Evolutionary conservation across 768 basidiomycete species (phyloP).

Genomic region (Russula virescens): DNA sequence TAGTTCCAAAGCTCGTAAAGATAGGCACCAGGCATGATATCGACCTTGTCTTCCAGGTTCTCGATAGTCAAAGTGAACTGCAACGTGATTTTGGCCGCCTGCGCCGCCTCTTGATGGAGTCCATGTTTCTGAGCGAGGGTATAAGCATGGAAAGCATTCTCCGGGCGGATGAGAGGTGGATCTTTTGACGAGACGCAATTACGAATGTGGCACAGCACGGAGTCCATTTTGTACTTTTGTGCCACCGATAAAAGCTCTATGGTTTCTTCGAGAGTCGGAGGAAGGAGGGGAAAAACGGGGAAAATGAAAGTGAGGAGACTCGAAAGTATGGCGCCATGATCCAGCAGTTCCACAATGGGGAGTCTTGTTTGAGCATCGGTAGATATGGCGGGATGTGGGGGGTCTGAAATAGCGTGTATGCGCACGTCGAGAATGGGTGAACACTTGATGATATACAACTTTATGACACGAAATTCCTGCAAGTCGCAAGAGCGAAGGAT

Average conservation of each 20-base stretch:
- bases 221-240: constrained; percentile 3
- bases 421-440: constrained; percentile 35
- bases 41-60: neutral
- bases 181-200: neutral
- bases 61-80: neutral
- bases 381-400: neutral
- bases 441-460: constrained; percentile 37
- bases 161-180: neutral
- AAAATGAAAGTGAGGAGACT: constrained; percentile 1
- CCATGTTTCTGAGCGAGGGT: neutral
- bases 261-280: neutral
- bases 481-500: constrained; percentile 40
- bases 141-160: neutral
- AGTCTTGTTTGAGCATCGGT: neutral
- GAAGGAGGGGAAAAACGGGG: neutral
- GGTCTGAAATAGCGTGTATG: constrained; percentile 21
- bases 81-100: neutral
- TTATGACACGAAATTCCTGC: constrained; percentile 40
- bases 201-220: constrained; percentile 1
- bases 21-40: neutral
- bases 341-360: neutral
- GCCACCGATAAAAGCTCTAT: constrained; percentile 12
- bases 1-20: constrained; percentile 7
- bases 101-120: neutral
- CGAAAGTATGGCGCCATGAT: neutral